These are phyloP conservation scores for Handroanthus guayacan DNA, from an alignment of 257 asterid species.

Conservation along the genomic window DNA sequence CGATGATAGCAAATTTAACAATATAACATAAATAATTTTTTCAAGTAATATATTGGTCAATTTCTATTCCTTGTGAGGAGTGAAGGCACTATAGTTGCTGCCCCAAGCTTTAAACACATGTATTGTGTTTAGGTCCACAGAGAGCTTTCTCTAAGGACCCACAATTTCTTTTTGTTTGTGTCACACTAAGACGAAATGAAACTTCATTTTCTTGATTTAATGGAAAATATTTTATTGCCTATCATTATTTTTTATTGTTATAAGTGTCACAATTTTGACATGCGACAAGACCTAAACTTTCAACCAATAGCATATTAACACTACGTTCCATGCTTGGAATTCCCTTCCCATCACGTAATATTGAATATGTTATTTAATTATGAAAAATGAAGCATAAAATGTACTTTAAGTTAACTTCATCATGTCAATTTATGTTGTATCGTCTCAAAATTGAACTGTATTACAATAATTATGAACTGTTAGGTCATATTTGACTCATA, in stretches of 20 bases:
- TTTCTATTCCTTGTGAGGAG: no score
- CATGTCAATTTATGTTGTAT: no score
- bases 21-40: no score
- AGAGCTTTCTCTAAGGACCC: conserved; percentile 28
- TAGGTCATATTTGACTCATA: no score
- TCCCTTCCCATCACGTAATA: conserved; percentile 40
- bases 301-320: conserved; percentile 39
- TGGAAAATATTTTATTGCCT: conserved; percentile 11
- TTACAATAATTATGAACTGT: no score
- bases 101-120: no score
- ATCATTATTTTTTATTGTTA: conserved; percentile 2
- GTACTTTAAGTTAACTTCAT: no score
- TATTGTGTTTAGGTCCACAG: no score
- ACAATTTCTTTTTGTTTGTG: conserved; percentile 11
- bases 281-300: conserved; percentile 36
- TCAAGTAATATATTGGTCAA: no score
- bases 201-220: conserved; percentile 33
- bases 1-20: no score
- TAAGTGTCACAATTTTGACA: conserved; percentile 30
- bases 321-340: conserved; percentile 14
- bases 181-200: conserved; percentile 24
- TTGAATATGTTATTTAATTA: neutral
- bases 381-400: neutral
- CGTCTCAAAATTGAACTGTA: no score
- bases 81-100: no score